Percentiles rank a stretch among this genome's conserved stretches.
Conservation (phyloP, 1,284 basidiomycete species). For the Amylostereum chailletii region DNA sequence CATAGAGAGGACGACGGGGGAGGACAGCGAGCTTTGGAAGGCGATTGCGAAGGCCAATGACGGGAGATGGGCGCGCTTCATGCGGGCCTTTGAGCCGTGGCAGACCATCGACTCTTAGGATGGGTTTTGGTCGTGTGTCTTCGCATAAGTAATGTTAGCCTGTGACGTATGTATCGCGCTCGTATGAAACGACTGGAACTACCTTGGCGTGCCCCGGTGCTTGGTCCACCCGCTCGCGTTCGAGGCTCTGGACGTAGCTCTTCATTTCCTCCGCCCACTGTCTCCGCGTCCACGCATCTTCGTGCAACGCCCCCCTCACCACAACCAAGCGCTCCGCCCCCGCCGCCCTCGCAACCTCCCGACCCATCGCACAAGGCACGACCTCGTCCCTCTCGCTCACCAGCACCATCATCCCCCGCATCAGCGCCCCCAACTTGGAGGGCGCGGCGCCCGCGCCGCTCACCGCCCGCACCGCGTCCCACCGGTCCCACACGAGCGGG, state of each 20-base stretch:
- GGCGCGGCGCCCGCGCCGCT: conserved; percentile 15
- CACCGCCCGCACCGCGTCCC: conserved; percentile 28
- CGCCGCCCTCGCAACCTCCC: conserved; percentile 13
- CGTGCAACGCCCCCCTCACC: conserved; percentile 31
- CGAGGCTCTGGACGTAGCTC: conserved; percentile 10
- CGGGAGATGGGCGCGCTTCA: no score
- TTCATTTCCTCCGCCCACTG: conserved; percentile 28
- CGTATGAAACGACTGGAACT: no score
- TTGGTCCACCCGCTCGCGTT: no score
- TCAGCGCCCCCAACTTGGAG: conserved; percentile 12
- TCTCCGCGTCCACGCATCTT: conserved; percentile 30
- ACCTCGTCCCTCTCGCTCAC: conserved; percentile 40
- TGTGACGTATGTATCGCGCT: no score
- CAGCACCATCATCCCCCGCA: conserved; percentile 33
- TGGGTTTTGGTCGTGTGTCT: no score
- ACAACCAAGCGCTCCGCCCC: conserved; percentile 16
- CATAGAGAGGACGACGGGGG: not conserved
- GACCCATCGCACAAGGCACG: conserved; percentile 35
- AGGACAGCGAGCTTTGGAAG: not conserved
- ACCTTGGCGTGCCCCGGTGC: no score
- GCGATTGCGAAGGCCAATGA: not conserved
- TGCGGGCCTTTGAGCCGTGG: no score
- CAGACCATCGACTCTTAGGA: no score
- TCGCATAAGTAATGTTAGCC: no score
- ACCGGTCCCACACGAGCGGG: conserved; percentile 33